Base-by-base conservation (phyloP, 352 stramenopile species). In the Globisporangium canariense region DNA sequence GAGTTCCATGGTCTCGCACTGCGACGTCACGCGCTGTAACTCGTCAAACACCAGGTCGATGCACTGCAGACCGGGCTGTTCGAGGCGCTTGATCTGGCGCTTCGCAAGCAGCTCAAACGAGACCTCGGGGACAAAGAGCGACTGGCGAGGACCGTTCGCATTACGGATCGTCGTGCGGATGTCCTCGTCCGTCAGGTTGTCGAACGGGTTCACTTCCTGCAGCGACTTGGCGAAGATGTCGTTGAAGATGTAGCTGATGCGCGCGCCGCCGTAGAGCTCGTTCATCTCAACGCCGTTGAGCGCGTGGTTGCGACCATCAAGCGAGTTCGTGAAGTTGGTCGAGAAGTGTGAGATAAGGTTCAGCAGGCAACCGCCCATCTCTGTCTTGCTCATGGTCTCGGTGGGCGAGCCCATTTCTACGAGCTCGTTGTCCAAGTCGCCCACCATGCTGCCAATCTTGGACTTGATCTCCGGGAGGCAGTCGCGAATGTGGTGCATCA, bases 401-500 rank as follows among this genome's bases (percentile, higher is more conserved):
- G 91, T 96, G 3, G 91, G 86, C 56, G 84, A 93, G 32, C 97
- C 97, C 74, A 99, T 95, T 34, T 97, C 94, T 55, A 93, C 93
- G 25, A 99, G 78, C 77, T 99, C 97, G 43, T 84, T 74, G 65
- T 98, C 90, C 4, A 99, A 81, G 67, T 99, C 96, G 9, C 68
- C 70, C 65, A 99, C 87, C 94, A 99, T 99, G 62, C 83, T 90
- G 55, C 86, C 87, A 70, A 99, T 99, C 62, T 98, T 92, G 58
- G 89, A 97, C 81, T 99, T 99, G 70, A 99, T 97, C 49, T 99
- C 97, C 0, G 98, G 98, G 28, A 99, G 78, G 65, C 93, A 98
- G 70, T 99, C 97, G 43, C 97, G 91, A 74, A 99, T 99, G 79
- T 99, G 97, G 76, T 99, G 91, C 91, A 99, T 99, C 18, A 99